phyloP scores from a whole-genome alignment of 2,329 filamentous ascomycete species.

The Neofusicoccum laricinum region DNA sequence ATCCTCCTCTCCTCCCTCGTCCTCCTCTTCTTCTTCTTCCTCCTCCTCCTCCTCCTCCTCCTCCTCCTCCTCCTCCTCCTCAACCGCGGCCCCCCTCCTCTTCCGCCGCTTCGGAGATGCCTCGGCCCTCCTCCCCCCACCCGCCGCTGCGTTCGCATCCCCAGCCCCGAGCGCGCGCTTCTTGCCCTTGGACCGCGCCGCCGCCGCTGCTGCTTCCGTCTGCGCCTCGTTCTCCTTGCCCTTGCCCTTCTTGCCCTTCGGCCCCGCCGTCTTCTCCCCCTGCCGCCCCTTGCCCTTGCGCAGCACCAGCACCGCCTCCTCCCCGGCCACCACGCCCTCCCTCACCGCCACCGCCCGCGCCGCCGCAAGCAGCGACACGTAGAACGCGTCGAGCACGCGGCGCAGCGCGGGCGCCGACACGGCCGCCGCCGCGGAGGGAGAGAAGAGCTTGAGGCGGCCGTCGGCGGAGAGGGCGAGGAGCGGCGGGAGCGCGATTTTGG shows the following conservation, averaged over 20 bases:
- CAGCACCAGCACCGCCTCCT: neutral
- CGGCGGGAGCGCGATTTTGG: slow-evolving; percentile 38
- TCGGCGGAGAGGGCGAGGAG: slow-evolving; percentile 32
- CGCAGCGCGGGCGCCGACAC: slow-evolving; percentile 17
- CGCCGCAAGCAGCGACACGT: neutral
- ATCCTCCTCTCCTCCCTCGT: neutral
- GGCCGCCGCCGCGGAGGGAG: slow-evolving; percentile 20
- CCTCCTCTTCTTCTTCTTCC: neutral
- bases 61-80: neutral
- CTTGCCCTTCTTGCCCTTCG: neutral
- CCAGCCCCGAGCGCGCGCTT: neutral
- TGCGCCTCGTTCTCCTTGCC: too few species aligned
- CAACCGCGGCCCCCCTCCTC: neutral
- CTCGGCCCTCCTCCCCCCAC: neutral
- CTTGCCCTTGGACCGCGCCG: neutral
- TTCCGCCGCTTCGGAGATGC: slow-evolving; percentile 22
- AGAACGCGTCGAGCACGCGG: neutral
- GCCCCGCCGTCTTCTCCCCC: neutral
- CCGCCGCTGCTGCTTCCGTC: too few species aligned
- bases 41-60: neutral
- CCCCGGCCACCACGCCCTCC: neutral
- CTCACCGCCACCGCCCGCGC: neutral
- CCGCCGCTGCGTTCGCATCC: neutral
- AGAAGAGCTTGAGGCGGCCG: slow-evolving; percentile 41
- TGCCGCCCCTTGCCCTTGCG: neutral